Percentiles rank a stretch among this genome's conserved stretches.
These are phyloP conservation scores for Diaporthe sp. DNA, from an alignment of 2,329 filamentous ascomycete genomes.

Conservation along the genomic window DNA sequence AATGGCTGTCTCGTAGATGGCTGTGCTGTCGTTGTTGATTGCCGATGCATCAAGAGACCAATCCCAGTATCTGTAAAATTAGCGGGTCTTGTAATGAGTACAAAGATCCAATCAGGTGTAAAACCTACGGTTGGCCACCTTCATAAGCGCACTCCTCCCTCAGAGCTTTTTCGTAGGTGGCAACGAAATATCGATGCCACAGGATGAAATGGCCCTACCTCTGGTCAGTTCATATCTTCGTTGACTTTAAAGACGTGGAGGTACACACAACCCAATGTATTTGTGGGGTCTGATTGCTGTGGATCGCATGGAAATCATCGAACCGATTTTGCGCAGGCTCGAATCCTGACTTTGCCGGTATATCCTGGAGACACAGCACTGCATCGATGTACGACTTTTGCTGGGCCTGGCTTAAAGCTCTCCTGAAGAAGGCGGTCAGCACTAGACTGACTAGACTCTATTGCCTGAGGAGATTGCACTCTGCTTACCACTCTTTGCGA, in stretches of 20 bases:
- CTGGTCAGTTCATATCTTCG: not conserved
- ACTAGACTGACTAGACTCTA: too few relatives aligned
- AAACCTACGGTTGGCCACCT: not conserved
- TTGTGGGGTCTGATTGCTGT: not conserved
- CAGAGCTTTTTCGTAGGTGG: not conserved
- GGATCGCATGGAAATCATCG: not conserved
- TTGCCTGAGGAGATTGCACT: not conserved
- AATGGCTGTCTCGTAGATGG: not conserved
- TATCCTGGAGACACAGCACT: not conserved
- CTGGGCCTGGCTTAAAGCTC: not conserved
- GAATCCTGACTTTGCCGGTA: not conserved
- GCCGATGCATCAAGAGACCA: conserved; percentile 1
- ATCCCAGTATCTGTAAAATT: not conserved
- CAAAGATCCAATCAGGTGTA: not conserved
- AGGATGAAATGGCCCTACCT: not conserved
- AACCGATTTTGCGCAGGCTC: conserved; percentile 1
- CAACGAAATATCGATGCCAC: conserved; percentile 11
- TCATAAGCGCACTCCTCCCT: not conserved
- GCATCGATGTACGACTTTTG: not conserved
- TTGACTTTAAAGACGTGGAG: too few relatives aligned
- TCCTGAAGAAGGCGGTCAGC: not conserved
- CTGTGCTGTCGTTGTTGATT: not conserved
- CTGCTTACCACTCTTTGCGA: conserved; percentile 4
- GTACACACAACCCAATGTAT: not conserved
- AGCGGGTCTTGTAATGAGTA: not conserved